A percentile compares a stretch with the other conserved stretches of the same genome.
Conservation (phyloP, 2,329 filamentous ascomycete genomes). For the Phyllosticta capitalensis region DNA sequence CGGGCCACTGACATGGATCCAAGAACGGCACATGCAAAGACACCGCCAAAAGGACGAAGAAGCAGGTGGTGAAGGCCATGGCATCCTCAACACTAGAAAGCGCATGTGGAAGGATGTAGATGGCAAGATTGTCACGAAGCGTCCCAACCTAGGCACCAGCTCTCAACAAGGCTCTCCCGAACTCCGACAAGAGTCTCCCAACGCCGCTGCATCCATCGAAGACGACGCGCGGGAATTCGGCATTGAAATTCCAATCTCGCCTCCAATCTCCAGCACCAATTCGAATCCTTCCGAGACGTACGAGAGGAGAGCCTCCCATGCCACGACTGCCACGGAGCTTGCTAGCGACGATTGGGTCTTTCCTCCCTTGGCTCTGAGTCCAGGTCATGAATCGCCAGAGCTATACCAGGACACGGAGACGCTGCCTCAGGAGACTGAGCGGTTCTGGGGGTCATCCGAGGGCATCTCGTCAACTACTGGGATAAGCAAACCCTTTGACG, state of each 20-base stretch:
- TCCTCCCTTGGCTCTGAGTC: slow-evolving; percentile 7
- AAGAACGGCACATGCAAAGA: slow-evolving; percentile 49
- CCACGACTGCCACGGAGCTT: slow-evolving; percentile 18
- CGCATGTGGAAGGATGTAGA: slow-evolving; percentile 47
- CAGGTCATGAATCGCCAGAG: slow-evolving; percentile 15
- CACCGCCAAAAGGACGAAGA: slow-evolving; percentile 47
- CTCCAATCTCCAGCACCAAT: slow-evolving; percentile 22
- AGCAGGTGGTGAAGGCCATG: slow-evolving; percentile 43
- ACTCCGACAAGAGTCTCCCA: background rate
- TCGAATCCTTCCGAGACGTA: slow-evolving; percentile 15
- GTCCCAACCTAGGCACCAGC: slow-evolving; percentile 19
- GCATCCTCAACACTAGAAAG: slow-evolving; percentile 46
- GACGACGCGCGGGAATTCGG: background rate
- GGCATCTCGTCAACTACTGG: slow-evolving; percentile 9
- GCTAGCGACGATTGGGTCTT: slow-evolving; percentile 8
- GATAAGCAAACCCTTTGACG: slow-evolving; percentile 1
- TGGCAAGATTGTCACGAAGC: slow-evolving; percentile 43
- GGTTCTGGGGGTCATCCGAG: slow-evolving; percentile 24
- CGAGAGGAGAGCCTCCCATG: slow-evolving; percentile 19
- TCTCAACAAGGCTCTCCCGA: background rate
- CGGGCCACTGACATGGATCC: slow-evolving; percentile 15
- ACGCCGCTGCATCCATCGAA: background rate
- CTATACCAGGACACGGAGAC: slow-evolving; percentile 18
- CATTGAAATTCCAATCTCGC: slow-evolving; percentile 23
- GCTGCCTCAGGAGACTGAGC: slow-evolving; percentile 17